Percentiles rank a stretch among this genome's conserved stretches.
Evolutionary conservation across 192 early-diverging fungal species (phyloP).

Genomic region (Umbelopsis isabellina): DNA sequence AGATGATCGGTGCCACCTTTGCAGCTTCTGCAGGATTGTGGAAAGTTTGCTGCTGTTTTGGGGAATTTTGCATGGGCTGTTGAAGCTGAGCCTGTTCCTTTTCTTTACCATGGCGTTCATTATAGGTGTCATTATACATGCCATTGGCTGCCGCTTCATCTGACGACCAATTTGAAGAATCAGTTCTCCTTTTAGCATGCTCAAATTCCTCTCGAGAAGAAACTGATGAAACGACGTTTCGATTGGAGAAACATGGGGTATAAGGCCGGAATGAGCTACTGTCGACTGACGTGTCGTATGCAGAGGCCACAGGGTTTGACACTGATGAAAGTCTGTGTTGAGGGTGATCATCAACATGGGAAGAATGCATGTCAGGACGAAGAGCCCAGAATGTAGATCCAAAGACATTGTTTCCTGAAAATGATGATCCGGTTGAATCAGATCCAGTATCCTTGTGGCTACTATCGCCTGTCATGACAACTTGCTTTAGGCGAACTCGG

Average conservation of each 20-base stretch:
- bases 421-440: neutral
- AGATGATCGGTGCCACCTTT: slow-evolving; percentile 30
- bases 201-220: slow-evolving; percentile 1
- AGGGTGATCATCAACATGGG: neutral
- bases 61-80: neutral
- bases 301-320: neutral
- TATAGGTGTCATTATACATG: neutral
- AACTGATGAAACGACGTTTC: slow-evolving; percentile 3
- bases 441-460: slow-evolving; percentile 16
- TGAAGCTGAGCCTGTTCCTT: neutral
- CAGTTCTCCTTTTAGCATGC: neutral
- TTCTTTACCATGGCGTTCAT: neutral
- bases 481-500: neutral
- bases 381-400: slow-evolving; percentile 1
- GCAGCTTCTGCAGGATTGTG: neutral
- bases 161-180: slow-evolving; percentile 23
- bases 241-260: slow-evolving; percentile 8
- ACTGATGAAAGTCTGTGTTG: neutral
- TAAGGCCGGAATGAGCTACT: slow-evolving; percentile 7
- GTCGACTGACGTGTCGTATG: neutral
- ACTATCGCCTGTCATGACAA: neutral
- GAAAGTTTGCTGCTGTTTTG: neutral
- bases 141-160: slow-evolving; percentile 15
- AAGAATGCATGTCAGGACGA: neutral
- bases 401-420: slow-evolving; percentile 2